phyloP scores from a whole-genome alignment of 129 eudicot genomes.

The Tanacetum coccineum region DNA sequence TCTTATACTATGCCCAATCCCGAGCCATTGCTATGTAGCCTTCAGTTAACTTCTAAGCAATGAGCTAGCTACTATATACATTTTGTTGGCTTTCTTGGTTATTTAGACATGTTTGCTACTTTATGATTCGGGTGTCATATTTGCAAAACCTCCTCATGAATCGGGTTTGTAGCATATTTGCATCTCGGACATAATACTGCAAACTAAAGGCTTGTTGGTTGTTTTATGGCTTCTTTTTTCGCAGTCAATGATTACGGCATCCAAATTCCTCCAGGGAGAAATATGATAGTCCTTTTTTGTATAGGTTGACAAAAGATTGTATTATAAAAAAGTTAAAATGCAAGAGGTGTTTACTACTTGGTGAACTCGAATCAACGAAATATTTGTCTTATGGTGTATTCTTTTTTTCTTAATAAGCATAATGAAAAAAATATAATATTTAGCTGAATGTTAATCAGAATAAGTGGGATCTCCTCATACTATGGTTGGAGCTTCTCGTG shows the following conservation, averaged over 20 bases:
- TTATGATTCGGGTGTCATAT: slow-evolving; percentile 13
- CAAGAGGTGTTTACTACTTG: not conserved
- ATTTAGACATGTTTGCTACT: slow-evolving; percentile 9
- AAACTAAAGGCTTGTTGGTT: not conserved
- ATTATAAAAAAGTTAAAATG: slow-evolving; percentile 12
- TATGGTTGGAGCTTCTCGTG: no score
- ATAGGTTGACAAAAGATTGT: slow-evolving; percentile 52
- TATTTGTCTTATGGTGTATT: no score
- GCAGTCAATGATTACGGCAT: not conserved
- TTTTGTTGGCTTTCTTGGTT: slow-evolving; percentile 21
- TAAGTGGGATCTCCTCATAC: no score
- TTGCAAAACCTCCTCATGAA: slow-evolving; percentile 18
- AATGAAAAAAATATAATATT: not conserved
- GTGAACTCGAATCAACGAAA: no score
- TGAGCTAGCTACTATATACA: not conserved
- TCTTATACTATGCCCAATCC: slow-evolving; percentile 5
- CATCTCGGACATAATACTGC: slow-evolving; percentile 1
- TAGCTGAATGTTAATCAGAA: no score
- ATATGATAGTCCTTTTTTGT: slow-evolving; percentile 27
- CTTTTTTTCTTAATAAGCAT: not conserved
- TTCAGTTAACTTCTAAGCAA: no score
- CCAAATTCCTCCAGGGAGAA: not conserved
- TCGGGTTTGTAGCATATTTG: slow-evolving; percentile 19
- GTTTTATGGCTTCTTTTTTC: not conserved
- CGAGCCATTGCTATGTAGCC: no score